phyloP scores from a whole-genome alignment of 75 land plant species.

The Azolla pinnata region DNA sequence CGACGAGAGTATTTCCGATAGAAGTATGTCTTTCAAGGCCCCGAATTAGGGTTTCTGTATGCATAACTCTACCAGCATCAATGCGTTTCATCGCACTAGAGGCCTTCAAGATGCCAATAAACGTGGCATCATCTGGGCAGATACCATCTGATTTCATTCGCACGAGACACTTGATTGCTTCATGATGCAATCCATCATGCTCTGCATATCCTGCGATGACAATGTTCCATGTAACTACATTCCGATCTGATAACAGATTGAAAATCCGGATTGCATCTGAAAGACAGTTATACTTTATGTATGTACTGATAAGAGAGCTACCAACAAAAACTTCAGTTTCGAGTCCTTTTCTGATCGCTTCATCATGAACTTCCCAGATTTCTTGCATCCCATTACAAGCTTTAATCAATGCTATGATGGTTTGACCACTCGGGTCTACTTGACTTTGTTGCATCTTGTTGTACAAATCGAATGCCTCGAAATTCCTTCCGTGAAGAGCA shows the following conservation, averaged over 20 bases:
- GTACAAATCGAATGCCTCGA: constrained; percentile 8
- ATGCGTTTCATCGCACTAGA: constrained; percentile 31
- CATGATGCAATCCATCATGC: constrained; percentile 16
- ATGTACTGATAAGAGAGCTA: constrained; percentile 22
- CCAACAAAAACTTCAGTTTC: constrained; percentile 14
- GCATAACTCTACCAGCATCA: constrained; percentile 36
- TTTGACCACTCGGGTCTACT: constrained; percentile 11
- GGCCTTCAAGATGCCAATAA: constrained; percentile 49
- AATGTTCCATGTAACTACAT: constrained; percentile 21
- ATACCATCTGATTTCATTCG: constrained; percentile 28
- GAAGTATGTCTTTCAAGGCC: neutral
- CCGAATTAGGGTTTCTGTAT: constrained; percentile 6
- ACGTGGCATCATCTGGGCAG: constrained; percentile 44
- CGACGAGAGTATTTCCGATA: constrained; percentile 17
- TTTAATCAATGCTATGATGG: constrained; percentile 11
- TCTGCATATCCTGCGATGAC: constrained; percentile 16
- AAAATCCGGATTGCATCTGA: constrained; percentile 15
- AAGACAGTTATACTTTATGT: constrained; percentile 17
- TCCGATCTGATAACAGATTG: constrained; percentile 7
- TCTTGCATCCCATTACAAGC: constrained; percentile 14
- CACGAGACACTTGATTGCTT: constrained; percentile 22
- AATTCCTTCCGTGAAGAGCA: constrained; percentile 39
- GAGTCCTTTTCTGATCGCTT: constrained; percentile 8
- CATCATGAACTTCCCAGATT: constrained; percentile 15
- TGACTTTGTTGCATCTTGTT: constrained; percentile 15